phyloP scores from a whole-genome alignment of 768 basidiomycete genomes.

The Cantharellus anzutake region DNA sequence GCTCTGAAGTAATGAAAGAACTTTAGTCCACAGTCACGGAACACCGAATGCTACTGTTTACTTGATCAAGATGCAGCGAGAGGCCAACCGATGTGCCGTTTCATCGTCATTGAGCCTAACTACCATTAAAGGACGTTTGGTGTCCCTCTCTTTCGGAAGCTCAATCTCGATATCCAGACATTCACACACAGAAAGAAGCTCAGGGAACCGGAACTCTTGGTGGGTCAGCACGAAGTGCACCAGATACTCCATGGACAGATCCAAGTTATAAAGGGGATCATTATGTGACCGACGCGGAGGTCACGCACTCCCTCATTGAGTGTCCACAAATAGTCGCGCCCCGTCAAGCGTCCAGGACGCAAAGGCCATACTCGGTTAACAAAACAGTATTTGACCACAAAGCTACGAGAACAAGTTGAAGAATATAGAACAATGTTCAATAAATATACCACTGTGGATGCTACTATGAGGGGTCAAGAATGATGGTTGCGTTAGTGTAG shows the following conservation, averaged over 20 bases:
- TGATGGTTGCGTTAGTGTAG: too few relatives aligned
- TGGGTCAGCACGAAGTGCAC: conserved; percentile 70
- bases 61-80: conserved; percentile 72
- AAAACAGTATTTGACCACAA: too few relatives aligned
- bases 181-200: conserved; percentile 59
- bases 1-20: conserved; percentile 27
- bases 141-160: conserved; percentile 34
- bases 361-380: too few relatives aligned
- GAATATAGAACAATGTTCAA: too few relatives aligned
- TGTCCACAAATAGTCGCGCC: too few relatives aligned
- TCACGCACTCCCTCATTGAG: too few relatives aligned
- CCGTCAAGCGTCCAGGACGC: too few relatives aligned
- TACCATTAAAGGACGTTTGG: conserved; percentile 53
- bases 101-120: conserved; percentile 48
- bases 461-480: too few relatives aligned
- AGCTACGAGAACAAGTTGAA: too few relatives aligned
- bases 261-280: not conserved
- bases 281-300: not conserved
- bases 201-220: conserved; percentile 66
- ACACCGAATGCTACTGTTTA: conserved; percentile 3
- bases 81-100: conserved; percentile 53
- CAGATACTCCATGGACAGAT: conserved; percentile 24
- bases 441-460: too few relatives aligned
- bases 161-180: conserved; percentile 44
- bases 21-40: not conserved